Base-by-base conservation (phyloP, 805 yeast species). In the Hanseniaspora valbyensis region DNA sequence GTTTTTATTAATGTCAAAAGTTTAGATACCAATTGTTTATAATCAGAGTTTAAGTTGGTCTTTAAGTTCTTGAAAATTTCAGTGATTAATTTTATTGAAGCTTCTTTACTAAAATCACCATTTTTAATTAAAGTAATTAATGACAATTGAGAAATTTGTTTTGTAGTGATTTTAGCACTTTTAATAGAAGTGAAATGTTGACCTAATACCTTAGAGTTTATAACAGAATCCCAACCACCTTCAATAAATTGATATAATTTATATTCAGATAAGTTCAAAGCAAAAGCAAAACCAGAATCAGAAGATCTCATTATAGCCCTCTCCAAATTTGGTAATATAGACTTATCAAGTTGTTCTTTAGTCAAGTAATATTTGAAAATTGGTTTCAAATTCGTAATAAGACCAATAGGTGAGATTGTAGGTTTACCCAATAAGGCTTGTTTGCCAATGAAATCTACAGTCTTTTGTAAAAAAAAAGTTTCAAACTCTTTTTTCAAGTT, bases 241-340 rank as follows among this genome's bases (percentile, higher is more conserved):
- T 39, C 38, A 19, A 26, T 19, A 22, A 34, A 29, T 6, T 25
- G n/a, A 24, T 38, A 39, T 3, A 45, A 29, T 12, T 18, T 36
- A 13, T 25, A 16, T 16, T 39, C 29, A 41, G 54, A 68, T 8
- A 87, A 59, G 10, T 71, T 69, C 3, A 79, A 75, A 2, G 83
- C 61, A n/a, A 81, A 61, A 18, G 71, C 72, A 52, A 86, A 75
- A 0, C 85, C 75, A 34, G 69, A 63, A 59, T 87, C 96, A 0
- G 95, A 81, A 2, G 94, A 77, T 62, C 95, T 75, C 55, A 89
- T 69, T 44, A 82, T 70, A 0, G 89, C 75, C 60, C 83, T 86
- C 58, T 84, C 89, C 44, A 89, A 58, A 18, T 75, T 71, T 1
- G 94, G 86, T 6, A 78, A 64, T 16, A 83, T 58, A 6, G 55